Conservation (phyloP, 257 asterid species). For the Gentiana straminea region DNA sequence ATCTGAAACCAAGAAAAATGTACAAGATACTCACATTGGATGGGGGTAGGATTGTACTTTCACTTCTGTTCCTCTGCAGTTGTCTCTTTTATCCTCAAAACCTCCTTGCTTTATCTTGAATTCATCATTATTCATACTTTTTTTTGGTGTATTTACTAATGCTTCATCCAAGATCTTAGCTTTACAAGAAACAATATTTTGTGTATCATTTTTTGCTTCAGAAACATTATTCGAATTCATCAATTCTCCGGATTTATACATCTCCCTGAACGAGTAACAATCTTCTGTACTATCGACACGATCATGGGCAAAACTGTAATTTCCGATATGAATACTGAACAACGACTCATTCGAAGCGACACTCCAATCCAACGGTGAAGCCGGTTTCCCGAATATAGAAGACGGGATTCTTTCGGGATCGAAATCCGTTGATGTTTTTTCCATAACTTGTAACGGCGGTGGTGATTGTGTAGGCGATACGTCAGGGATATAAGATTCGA, state of each 20-base stretch:
- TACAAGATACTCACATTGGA: neutral
- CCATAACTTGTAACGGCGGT: slow-evolving; percentile 42
- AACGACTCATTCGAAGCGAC: slow-evolving; percentile 64
- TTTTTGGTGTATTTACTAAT: neutral
- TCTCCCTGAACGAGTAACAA: slow-evolving; percentile 2
- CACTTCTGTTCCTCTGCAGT: too few relatives aligned
- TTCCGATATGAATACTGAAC: slow-evolving; percentile 68
- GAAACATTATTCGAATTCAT: neutral
- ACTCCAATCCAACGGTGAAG: slow-evolving; percentile 51
- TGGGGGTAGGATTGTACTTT: too few relatives aligned
- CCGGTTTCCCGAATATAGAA: slow-evolving; percentile 17
- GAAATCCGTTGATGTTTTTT: slow-evolving; percentile 15
- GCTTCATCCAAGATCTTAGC: neutral
- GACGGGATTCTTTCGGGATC: slow-evolving; percentile 34
- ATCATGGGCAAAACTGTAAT: slow-evolving; percentile 44
- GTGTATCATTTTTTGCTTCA: neutral
- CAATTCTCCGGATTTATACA: slow-evolving; percentile 7
- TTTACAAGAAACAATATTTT: neutral
- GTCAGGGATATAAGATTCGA: slow-evolving; percentile 18
- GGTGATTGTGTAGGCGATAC: slow-evolving; percentile 34
- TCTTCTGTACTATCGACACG: slow-evolving; percentile 12
- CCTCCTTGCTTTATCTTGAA: slow-evolving; percentile 2
- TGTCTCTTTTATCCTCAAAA: slow-evolving; percentile 7
- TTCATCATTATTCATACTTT: neutral
- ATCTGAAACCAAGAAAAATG: neutral